A percentile compares a stretch with the other conserved stretches of the same genome.
Conservation (phyloP, 495 filamentous ascomycete species). For the Friedmanniomyces simplex region DNA sequence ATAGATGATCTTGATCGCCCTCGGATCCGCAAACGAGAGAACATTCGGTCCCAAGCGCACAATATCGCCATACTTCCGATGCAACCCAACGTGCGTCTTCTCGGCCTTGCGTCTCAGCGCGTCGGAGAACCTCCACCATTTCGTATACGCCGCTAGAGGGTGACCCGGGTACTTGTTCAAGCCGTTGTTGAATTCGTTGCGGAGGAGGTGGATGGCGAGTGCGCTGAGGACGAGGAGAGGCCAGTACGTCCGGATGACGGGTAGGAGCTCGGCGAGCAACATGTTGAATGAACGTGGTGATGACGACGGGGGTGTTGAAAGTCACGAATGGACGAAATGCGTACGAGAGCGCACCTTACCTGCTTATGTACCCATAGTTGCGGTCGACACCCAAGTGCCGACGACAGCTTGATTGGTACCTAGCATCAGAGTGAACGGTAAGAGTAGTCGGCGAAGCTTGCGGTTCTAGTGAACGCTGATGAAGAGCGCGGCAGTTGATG, state of each 20-base stretch:
- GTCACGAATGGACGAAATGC: not conserved
- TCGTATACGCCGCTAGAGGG: slow-evolving; percentile 35
- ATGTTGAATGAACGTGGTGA: slow-evolving; percentile 14
- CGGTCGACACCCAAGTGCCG: not conserved
- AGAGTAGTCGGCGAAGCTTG: not conserved
- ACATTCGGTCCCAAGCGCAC: slow-evolving; percentile 60
- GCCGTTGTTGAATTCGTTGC: slow-evolving; percentile 48
- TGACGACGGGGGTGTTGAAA: not conserved
- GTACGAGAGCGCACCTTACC: not conserved
- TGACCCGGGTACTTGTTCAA: slow-evolving; percentile 29
- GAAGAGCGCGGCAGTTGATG: not conserved
- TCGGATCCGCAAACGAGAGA: slow-evolving; percentile 56
- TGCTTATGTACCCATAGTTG: not conserved
- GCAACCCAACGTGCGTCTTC: slow-evolving; percentile 53
- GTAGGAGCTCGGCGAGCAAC: slow-evolving; percentile 28
- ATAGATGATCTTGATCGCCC: slow-evolving; percentile 63
- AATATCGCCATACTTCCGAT: slow-evolving; percentile 60
- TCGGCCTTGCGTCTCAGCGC: slow-evolving; percentile 54
- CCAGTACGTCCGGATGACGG: slow-evolving; percentile 41
- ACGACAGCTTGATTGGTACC: not conserved
- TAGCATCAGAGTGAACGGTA: not conserved
- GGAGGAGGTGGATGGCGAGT: slow-evolving; percentile 38
- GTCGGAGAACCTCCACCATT: slow-evolving; percentile 46
- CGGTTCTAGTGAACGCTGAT: not conserved
- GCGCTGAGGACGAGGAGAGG: slow-evolving; percentile 25